Conservation (phyloP, 2,329 filamentous ascomycete species). For the Pseudocercospora cruenta region DNA sequence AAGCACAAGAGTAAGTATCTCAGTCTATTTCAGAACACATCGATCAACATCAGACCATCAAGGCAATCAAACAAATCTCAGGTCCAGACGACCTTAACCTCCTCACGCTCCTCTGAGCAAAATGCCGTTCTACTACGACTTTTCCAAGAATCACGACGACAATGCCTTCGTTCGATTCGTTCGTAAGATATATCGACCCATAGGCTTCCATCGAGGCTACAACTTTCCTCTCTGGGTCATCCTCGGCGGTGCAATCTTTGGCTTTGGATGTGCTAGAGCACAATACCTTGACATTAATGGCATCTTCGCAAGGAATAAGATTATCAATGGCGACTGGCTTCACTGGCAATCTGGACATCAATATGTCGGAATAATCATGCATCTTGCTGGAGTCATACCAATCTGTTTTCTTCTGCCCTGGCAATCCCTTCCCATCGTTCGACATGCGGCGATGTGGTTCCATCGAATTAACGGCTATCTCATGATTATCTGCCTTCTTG, state of each 20-base stretch:
- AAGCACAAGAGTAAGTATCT: not conserved
- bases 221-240: slow-evolving; percentile 57
- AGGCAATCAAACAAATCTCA: not conserved
- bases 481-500: slow-evolving; percentile 52
- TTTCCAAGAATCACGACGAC: not conserved
- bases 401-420: slow-evolving; percentile 43
- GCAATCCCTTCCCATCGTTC: slow-evolving; percentile 49
- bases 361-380: slow-evolving; percentile 47
- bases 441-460: slow-evolving; percentile 54
- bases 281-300: slow-evolving; percentile 53
- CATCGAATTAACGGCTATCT: slow-evolving; percentile 66
- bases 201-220: slow-evolving; percentile 61
- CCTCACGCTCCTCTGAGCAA: not conserved
- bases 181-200: slow-evolving; percentile 44
- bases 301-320: slow-evolving; percentile 15
- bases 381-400: slow-evolving; percentile 46
- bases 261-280: slow-evolving; percentile 54
- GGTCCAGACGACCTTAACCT: not conserved
- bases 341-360: slow-evolving; percentile 41
- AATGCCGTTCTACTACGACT: slow-evolving; percentile 2
- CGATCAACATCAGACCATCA: not conserved
- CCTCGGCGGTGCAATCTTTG: slow-evolving; percentile 40
- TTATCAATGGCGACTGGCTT: slow-evolving; percentile 46
- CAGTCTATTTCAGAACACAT: not conserved
- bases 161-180: not conserved